These are phyloP conservation scores for Beta lomatogona DNA, from an alignment of 179 eudicot species.

Conservation along the genomic window DNA sequence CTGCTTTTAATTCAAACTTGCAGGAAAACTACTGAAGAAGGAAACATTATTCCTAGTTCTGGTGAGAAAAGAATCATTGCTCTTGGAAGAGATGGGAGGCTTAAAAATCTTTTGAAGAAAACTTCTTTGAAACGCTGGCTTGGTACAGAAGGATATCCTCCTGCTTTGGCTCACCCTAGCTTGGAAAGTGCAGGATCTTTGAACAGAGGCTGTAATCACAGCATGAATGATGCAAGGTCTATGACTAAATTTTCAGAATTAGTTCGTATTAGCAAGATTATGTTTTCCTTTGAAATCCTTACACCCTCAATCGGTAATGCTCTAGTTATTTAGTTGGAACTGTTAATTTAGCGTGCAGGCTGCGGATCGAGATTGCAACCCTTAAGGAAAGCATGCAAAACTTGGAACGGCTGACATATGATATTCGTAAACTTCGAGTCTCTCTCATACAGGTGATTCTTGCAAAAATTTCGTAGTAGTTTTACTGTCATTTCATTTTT, in stretches of 20 bases:
- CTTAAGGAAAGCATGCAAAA: conserved; percentile 86
- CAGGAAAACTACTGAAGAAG: conserved; percentile 57
- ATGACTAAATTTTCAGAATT: not conserved
- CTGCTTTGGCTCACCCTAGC: conserved; percentile 43
- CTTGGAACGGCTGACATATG: conserved; percentile 83
- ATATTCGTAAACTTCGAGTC: conserved; percentile 66
- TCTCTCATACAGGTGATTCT: conserved; percentile 70
- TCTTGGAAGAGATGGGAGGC: conserved; percentile 62
- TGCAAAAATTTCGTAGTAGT: conserved; percentile 1
- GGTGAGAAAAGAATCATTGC: conserved; percentile 41
- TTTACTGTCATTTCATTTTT: not conserved
- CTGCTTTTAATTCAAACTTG: conserved; percentile 13
- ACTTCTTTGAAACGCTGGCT: conserved; percentile 67
- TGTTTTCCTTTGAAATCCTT: not conserved
- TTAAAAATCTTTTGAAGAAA: conserved; percentile 67
- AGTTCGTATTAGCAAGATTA: not conserved
- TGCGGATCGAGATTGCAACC: conserved; percentile 77
- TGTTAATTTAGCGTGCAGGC: conserved; percentile 29
- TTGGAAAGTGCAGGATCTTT: conserved; percentile 41
- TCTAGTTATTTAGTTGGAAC: conserved; percentile 1
- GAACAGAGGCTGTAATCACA: conserved; percentile 38
- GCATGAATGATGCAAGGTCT: conserved; percentile 80
- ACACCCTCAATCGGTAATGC: conserved; percentile 9
- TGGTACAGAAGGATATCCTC: conserved; percentile 43
- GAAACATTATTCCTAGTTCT: conserved; percentile 34